phyloP scores from a whole-genome alignment of 495 filamentous ascomycete genomes.

The Xylaria telfairii region DNA sequence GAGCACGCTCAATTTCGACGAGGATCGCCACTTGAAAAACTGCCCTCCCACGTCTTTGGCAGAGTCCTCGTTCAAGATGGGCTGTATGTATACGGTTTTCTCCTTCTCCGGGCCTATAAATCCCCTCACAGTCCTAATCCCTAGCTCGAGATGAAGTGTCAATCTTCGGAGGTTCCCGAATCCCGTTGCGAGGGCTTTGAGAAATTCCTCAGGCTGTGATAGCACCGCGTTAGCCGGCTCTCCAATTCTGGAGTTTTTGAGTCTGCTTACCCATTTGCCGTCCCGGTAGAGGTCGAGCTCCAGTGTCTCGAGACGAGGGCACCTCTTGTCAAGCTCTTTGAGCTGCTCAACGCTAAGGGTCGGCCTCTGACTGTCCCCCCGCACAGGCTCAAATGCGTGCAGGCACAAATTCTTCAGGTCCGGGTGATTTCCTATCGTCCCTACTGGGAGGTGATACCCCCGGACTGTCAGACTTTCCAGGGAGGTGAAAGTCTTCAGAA shows the following conservation, averaged over 20 bases:
- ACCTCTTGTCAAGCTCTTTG: conserved; percentile 4
- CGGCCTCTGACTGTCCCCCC: not conserved
- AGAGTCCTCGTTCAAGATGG: conserved; percentile 8
- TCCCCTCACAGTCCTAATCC: not conserved
- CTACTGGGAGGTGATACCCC: not conserved
- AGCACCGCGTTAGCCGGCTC: not conserved
- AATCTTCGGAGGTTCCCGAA: conserved; percentile 12
- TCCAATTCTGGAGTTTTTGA: too few species aligned
- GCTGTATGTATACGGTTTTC: not conserved
- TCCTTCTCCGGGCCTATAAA: not conserved
- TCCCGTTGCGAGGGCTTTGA: conserved; percentile 11
- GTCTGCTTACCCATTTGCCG: conserved; percentile 19
- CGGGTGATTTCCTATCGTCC: not conserved
- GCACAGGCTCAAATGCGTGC: conserved; percentile 7
- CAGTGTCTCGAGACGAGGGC: conserved; percentile 20
- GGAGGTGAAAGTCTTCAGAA: not conserved
- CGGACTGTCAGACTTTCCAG: conserved; percentile 16
- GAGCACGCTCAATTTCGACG: not conserved
- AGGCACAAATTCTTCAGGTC: conserved; percentile 17
- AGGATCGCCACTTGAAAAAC: conserved; percentile 11
- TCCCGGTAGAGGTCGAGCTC: conserved; percentile 19
- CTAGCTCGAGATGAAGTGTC: conserved; percentile 22
- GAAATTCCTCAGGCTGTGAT: not conserved
- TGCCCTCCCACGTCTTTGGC: not conserved
- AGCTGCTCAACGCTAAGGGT: conserved; percentile 9